These are phyloP conservation scores for Kazachstania sp. DNA, from an alignment of 1,139 yeast species.

Conservation along the genomic window DNA sequence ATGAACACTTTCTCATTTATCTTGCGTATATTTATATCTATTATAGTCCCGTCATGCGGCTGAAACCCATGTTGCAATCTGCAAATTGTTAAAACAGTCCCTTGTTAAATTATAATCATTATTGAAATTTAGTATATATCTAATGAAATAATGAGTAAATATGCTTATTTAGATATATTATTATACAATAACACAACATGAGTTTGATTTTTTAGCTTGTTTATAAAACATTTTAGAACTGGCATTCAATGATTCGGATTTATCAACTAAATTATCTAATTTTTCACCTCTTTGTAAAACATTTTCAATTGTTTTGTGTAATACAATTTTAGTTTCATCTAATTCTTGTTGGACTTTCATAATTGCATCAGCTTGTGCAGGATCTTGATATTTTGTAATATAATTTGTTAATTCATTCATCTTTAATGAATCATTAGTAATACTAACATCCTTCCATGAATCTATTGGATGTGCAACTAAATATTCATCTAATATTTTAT, in stretches of 20 bases:
- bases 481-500: slow-evolving; percentile 87
- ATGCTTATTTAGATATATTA: neutral
- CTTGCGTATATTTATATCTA: too few species aligned
- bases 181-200: slow-evolving; percentile 79
- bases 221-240: slow-evolving; percentile 91
- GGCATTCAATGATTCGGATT: slow-evolving; percentile 84
- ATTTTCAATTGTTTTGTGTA: slow-evolving; percentile 91
- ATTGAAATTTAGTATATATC: neutral
- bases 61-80: too few species aligned
- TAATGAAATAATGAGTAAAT: neutral
- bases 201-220: slow-evolving; percentile 95
- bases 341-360: slow-evolving; percentile 96
- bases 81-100: too few species aligned
- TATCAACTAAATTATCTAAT: slow-evolving; percentile 86
- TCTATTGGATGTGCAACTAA: slow-evolving; percentile 68
- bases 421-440: slow-evolving; percentile 42
- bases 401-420: slow-evolving; percentile 62
- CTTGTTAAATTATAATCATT: too few species aligned
- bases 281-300: slow-evolving; percentile 96
- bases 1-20: too few species aligned
- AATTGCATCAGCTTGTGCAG: slow-evolving; percentile 91
- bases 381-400: slow-evolving; percentile 85
- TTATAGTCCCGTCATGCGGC: too few species aligned
- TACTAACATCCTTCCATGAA: slow-evolving; percentile 56
- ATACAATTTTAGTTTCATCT: slow-evolving; percentile 93